phyloP scores from a whole-genome alignment of 1,284 basidiomycete species.

The Boletus albobrunnescens region DNA sequence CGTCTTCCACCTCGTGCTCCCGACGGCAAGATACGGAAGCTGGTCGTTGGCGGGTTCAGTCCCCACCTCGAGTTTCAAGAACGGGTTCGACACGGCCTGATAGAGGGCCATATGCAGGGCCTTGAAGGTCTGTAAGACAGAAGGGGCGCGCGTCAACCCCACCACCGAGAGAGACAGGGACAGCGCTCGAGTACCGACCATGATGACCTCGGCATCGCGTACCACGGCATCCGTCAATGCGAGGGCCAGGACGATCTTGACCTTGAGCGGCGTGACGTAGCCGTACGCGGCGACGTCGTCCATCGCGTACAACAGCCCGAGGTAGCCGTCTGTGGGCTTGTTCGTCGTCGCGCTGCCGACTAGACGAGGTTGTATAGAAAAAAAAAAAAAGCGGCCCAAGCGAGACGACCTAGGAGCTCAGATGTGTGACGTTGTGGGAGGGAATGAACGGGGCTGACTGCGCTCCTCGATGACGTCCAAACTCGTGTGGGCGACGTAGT shows the following conservation, averaged over 20 bases:
- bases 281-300: constrained; percentile 82
- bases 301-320: constrained; percentile 74
- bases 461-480: constrained; percentile 77
- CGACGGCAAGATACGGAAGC: constrained; percentile 52
- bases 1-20: constrained; percentile 62
- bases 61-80: constrained; percentile 56
- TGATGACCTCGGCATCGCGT: constrained; percentile 67
- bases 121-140: constrained; percentile 79
- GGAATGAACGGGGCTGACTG: constrained; percentile 24
- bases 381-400: too few relatives aligned
- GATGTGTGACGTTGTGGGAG: neutral
- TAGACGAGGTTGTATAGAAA: constrained; percentile 21
- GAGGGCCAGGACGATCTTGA: constrained; percentile 75
- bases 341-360: constrained; percentile 40
- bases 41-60: constrained; percentile 50
- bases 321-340: constrained; percentile 68
- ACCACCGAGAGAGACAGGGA: constrained; percentile 30
- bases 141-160: neutral
- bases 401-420: neutral
- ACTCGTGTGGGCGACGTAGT: constrained; percentile 78
- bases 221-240: constrained; percentile 74
- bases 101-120: constrained; percentile 80
- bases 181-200: too few relatives aligned
- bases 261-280: constrained; percentile 75
- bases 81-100: constrained; percentile 72